Evolutionary conservation across 345 rosid genomes (phyloP), one percentile per base, ranked within the genome.

Genomic region (Salix arbutifolia): DNA sequence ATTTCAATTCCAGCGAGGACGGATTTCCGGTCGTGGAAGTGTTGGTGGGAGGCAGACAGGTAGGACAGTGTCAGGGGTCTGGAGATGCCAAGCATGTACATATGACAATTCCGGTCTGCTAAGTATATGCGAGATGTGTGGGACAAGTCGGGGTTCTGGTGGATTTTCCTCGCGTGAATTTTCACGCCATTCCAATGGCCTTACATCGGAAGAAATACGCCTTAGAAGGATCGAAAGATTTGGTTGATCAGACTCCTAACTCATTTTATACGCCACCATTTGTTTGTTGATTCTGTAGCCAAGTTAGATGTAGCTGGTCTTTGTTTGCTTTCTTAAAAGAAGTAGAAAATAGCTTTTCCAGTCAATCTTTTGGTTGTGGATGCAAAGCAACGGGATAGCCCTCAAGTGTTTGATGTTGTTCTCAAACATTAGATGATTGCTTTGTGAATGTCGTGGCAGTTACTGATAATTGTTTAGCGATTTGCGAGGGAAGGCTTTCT

Each of bases 61-160:
- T 33, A 79, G 88, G 64, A 78, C 80, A 3, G 70, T 79, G 37
- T 70, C 88, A 69, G 85, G 85, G 37, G 44, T 74, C 21, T 96
- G 99, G 99, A 92, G 97, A 77, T 96, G 99, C 79, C 88, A 78
- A n/a, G 90, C 93, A 2, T 93, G 99, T 85, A 92, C 97, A 21
- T 93, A 81, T 73, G 97, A 93, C 67, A 96, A 96, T 80, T 82
- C 92, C 44, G 86, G 86, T 64, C 83, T 82, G 92, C 71, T 81
- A 68, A 84, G 82, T 46, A 66, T 16, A 18, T 96, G 99, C 35
- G 98, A 96, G 83, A 93, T 93, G 97, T 93, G 99, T 76, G 99
- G 97, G 76, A 83, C 88, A 1, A 78, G 80, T 64, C 82, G 87
- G 50, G 81, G 90, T 74, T 84, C 75, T 44, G 76, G 79, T 31